phyloP scores from a whole-genome alignment of 2,329 filamentous ascomycete genomes.

The Sclerotinia trifoliorum region DNA sequence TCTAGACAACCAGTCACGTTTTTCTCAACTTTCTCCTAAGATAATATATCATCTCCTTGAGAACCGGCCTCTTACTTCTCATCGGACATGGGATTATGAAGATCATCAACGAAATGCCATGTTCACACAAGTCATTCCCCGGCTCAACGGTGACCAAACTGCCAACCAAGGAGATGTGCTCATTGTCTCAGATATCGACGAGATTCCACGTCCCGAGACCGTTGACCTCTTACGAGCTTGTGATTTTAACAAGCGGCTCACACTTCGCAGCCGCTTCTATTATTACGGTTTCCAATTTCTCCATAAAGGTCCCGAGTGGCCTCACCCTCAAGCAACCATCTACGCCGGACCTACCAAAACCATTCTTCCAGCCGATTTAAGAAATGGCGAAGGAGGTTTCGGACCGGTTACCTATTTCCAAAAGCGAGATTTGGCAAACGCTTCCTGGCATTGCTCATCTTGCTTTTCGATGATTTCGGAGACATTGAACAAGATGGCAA shows the following conservation, averaged over 20 bases:
- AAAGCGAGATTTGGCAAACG: conserved; percentile 42
- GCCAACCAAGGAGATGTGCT: conserved; percentile 43
- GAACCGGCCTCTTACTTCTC: conserved; percentile 44
- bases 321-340: conserved; percentile 47
- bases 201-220: conserved; percentile 44
- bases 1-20: conserved; percentile 50
- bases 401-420: conserved; percentile 28
- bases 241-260: conserved; percentile 40
- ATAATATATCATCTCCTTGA: conserved; percentile 59
- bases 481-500: conserved; percentile 44
- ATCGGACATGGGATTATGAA: conserved; percentile 50
- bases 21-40: conserved; percentile 54
- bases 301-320: conserved; percentile 42
- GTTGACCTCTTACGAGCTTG: conserved; percentile 41
- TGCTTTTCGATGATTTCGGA: conserved; percentile 46
- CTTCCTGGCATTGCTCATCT: conserved; percentile 48
- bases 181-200: conserved; percentile 48
- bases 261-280: conserved; percentile 41
- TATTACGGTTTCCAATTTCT: conserved; percentile 44
- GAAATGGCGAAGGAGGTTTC: conserved; percentile 35
- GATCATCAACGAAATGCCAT: conserved; percentile 55
- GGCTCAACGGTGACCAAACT: conserved; percentile 39
- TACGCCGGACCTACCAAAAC: conserved; percentile 42
- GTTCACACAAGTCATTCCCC: conserved; percentile 51
- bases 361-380: conserved; percentile 44